phyloP scores from a whole-genome alignment of 768 basidiomycete species.

The Candolleomyces aberdarensis region DNA sequence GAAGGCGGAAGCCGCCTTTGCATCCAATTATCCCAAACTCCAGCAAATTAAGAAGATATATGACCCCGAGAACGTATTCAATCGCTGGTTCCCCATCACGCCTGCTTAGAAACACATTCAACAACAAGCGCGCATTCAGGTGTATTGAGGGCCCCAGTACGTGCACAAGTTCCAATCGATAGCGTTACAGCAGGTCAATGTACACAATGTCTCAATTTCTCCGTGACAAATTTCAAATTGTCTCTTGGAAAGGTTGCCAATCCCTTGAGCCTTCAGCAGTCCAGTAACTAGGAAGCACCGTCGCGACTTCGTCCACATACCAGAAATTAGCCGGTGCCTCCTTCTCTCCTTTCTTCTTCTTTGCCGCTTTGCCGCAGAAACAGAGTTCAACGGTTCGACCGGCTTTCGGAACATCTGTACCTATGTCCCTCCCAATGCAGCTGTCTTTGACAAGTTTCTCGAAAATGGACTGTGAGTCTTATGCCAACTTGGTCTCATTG shows the following conservation, averaged over 20 bases:
- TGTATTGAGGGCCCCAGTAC: too few species aligned
- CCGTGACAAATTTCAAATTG: not conserved
- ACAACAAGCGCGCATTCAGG: too few species aligned
- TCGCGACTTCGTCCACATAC: conserved; percentile 41
- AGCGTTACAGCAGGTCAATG: too few species aligned
- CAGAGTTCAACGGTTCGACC: conserved; percentile 15
- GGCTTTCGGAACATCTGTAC: conserved; percentile 54
- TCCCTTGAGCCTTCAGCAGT: conserved; percentile 4
- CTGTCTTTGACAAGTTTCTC: conserved; percentile 42
- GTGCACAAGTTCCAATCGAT: too few species aligned
- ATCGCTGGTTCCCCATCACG: conserved; percentile 42
- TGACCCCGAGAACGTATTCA: conserved; percentile 42
- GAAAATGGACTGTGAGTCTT: conserved; percentile 21
- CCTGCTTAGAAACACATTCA: conserved; percentile 16
- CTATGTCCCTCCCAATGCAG: conserved; percentile 63
- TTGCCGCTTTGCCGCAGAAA: conserved; percentile 22
- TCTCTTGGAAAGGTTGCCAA: not conserved
- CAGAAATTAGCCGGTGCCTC: conserved; percentile 31
- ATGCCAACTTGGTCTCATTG: not conserved
- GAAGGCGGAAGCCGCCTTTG: conserved; percentile 28
- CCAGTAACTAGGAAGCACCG: conserved; percentile 39
- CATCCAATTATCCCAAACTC: conserved; percentile 35
- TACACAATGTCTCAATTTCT: too few species aligned
- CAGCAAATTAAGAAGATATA: conserved; percentile 40
- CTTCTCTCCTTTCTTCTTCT: conserved; percentile 37